A percentile compares a stretch with the other conserved stretches of the same genome.
Conservation (phyloP, 345 rosid genomes). For the Eucalyptus fibrosa region DNA sequence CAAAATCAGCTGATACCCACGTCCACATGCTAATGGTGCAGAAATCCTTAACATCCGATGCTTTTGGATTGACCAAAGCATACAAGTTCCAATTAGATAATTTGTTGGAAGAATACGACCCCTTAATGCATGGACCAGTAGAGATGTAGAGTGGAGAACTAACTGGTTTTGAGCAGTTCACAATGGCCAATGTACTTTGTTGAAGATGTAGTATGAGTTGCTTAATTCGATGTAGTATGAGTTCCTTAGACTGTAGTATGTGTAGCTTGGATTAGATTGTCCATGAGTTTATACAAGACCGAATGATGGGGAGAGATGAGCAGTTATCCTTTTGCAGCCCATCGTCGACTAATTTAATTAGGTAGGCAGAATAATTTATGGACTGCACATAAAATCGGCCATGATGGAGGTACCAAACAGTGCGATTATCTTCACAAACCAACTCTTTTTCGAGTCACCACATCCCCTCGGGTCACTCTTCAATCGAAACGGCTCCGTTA, state of each 20-base stretch:
- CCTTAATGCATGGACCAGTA: not conserved
- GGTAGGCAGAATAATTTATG: accelerated
- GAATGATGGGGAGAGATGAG: not conserved
- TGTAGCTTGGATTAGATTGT: too few species aligned
- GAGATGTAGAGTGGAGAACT: not conserved
- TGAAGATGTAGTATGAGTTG: not conserved
- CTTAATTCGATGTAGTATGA: too few species aligned
- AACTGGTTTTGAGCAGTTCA: not conserved
- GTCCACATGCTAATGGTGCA: not conserved
- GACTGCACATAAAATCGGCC: not conserved
- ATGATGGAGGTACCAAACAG: not conserved
- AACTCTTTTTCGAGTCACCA: accelerated
- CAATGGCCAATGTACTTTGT: not conserved
- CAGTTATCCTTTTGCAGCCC: not conserved
- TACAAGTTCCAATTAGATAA: not conserved
- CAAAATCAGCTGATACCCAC: not conserved
- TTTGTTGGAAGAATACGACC: not conserved
- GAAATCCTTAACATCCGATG: not conserved
- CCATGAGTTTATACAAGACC: not conserved
- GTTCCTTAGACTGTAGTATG: accelerated
- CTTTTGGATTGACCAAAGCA: not conserved
- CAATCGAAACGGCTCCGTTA: accelerated
- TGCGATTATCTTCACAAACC: not conserved
- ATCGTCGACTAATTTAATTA: not conserved
- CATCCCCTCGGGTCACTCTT: not conserved